A percentile compares a stretch with the other conserved stretches of the same genome.
Conservation (phyloP, 176 grass and related monocot genomes). For the Oryza australiensis region DNA sequence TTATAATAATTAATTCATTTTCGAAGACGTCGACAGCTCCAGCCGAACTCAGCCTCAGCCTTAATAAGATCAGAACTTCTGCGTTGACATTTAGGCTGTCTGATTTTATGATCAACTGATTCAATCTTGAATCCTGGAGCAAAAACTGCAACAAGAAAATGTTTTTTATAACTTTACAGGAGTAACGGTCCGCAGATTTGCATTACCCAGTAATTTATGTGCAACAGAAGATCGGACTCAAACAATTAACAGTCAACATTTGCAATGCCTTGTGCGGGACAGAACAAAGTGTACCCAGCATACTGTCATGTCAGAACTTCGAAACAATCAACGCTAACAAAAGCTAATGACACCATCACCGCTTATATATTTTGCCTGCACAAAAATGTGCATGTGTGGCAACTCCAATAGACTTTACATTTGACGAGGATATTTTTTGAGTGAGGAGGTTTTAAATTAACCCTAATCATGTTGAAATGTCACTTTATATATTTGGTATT, state of each 20-base stretch:
- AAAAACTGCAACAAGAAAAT: too few species aligned
- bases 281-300: neutral
- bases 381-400: slow-evolving; percentile 27
- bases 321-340: slow-evolving; percentile 23
- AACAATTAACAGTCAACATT: neutral
- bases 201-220: neutral
- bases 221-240: neutral
- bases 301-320: slow-evolving; percentile 3
- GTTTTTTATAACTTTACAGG: neutral
- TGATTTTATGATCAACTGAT: neutral
- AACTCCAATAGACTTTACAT: slow-evolving; percentile 41
- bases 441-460: slow-evolving; percentile 40
- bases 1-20: too few species aligned
- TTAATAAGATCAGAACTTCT: slow-evolving; percentile 4
- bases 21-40: too few species aligned
- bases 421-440: slow-evolving; percentile 20
- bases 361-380: slow-evolving; percentile 14
- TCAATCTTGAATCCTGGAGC: neutral
- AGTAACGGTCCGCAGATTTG: neutral
- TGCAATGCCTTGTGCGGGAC: neutral
- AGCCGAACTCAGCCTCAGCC: too few species aligned
- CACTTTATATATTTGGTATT: slow-evolving; percentile 31
- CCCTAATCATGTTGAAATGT: slow-evolving; percentile 34
- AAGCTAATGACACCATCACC: slow-evolving; percentile 7
- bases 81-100: slow-evolving; percentile 6